These are phyloP conservation scores for Solanum pimpinellifolium DNA, from an alignment of 257 asterid species.

Conservation along the genomic window DNA sequence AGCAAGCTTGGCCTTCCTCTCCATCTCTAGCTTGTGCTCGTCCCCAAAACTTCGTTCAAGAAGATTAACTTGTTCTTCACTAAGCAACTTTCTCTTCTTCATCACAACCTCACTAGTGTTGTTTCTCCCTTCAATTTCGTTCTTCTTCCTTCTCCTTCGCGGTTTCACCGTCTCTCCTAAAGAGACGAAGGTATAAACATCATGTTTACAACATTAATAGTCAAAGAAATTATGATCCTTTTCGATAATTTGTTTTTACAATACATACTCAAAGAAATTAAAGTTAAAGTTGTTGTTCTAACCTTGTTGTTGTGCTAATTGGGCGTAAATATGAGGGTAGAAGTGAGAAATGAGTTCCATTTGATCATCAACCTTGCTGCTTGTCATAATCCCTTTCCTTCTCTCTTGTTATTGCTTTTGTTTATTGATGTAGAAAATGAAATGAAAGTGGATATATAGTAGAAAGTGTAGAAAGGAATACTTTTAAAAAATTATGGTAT, in stretches of 20 bases:
- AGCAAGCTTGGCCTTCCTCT: conserved; percentile 12
- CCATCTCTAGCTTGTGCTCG: conserved; percentile 23
- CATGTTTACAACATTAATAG: not conserved
- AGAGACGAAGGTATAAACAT: not conserved
- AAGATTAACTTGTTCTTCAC: conserved; percentile 8
- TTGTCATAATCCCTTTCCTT: not conserved
- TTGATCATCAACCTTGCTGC: conserved; percentile 27
- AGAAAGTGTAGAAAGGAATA: not conserved
- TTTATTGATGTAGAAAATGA: not conserved
- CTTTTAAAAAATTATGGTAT: not conserved
- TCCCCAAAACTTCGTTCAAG: conserved; percentile 28
- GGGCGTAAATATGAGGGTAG: conserved; percentile 21
- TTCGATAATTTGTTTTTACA: not conserved
- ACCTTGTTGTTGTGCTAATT: conserved; percentile 27
- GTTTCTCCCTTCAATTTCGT: conserved; percentile 6
- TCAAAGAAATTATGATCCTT: not conserved
- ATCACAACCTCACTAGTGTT: not conserved
- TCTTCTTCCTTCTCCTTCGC: conserved; percentile 22
- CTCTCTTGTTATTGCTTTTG: not conserved
- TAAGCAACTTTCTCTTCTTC: conserved; percentile 9
- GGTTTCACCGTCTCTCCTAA: conserved; percentile 12
- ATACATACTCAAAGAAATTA: not conserved
- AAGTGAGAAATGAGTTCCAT: conserved; percentile 41
- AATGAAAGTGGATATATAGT: not conserved
- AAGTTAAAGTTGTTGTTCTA: not conserved